phyloP scores from a whole-genome alignment of 2,329 filamentous ascomycete genomes.

The Colletotrichum lini region DNA sequence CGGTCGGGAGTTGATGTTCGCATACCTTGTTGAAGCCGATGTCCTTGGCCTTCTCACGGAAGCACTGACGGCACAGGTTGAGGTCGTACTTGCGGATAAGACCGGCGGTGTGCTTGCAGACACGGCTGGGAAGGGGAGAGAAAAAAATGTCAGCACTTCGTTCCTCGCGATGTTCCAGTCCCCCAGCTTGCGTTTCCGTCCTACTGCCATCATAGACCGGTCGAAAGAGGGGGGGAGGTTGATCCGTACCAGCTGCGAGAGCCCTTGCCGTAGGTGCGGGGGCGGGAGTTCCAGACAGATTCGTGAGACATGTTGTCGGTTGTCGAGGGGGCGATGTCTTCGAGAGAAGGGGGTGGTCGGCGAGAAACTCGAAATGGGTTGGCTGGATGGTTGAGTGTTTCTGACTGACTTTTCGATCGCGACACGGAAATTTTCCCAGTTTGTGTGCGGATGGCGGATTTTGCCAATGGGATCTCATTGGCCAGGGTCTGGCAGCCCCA shows the following conservation, averaged over 20 bases:
- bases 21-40: slow-evolving; percentile 81
- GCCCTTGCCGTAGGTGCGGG: slow-evolving; percentile 97
- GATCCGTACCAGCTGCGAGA: slow-evolving; percentile 87
- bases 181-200: neutral
- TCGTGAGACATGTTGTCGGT: slow-evolving; percentile 79
- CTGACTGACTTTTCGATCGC: slow-evolving; percentile 24
- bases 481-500: slow-evolving; percentile 40
- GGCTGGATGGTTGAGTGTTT: slow-evolving; percentile 30
- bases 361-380: slow-evolving; percentile 40
- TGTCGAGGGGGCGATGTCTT: slow-evolving; percentile 50
- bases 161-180: neutral
- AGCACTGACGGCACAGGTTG: slow-evolving; percentile 87
- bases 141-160: slow-evolving; percentile 50
- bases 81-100: slow-evolving; percentile 99
- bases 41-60: slow-evolving; percentile 80
- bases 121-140: slow-evolving; percentile 62
- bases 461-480: slow-evolving; percentile 17
- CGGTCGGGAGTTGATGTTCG: slow-evolving; percentile 44
- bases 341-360: slow-evolving; percentile 30
- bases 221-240: neutral
- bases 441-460: slow-evolving; percentile 37
- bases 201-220: neutral
- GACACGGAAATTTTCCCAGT: slow-evolving; percentile 38
- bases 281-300: slow-evolving; percentile 99
- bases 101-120: slow-evolving; percentile 95